Evolutionary conservation across 208 protist species (phyloP), one percentile per base, ranked within the genome.

Genomic region (Novymonas esmeraldas): DNA sequence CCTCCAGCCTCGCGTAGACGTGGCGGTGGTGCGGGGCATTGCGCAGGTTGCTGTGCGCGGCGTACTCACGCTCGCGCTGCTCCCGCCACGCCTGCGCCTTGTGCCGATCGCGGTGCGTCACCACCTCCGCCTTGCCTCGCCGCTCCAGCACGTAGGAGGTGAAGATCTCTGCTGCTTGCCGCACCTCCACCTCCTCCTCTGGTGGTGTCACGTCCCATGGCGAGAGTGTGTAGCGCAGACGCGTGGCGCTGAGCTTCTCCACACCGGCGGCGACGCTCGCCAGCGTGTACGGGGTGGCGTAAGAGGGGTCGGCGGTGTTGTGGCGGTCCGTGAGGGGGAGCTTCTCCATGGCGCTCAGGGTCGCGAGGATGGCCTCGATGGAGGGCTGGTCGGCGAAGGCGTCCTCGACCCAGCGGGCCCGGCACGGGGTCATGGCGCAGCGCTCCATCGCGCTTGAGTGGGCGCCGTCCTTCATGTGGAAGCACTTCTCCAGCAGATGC

Each of bases 351-450:
- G 86, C 85, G 5, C 61, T 66, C 10, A 97, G 82, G 6, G 89
- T 90, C 26, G 70, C 38, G 26, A 95, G 39, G 51, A 95, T 94
- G n/a, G 66, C 64, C 33, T 86, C 75, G n/a, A 96, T 81, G 51
- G 81, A 89, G 9, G 82, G 70, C 63, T 97, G 90, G 58, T 96
- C 91, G 6, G 90, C 89, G 58, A 97, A 97, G 49, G 86, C 87
- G 70, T 97, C 90, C 72, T 95, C 87, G 58, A 97, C 82, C 91
- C 93, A 97, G 29, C 77, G 74, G 13, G 93, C 90, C 16, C 91
- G 87, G 10, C 74, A 65, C 22, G 89, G 81, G n/a, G 90, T 94
- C 44, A 95, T 81, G 38, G 89, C 83, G 36, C 66, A 79, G 20
- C 93, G 90, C 84, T 97, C 93, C 86, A 96, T 90, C 59, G 84